Base-by-base conservation (phyloP, 805 yeast species). In the Ogataea minuta region DNA sequence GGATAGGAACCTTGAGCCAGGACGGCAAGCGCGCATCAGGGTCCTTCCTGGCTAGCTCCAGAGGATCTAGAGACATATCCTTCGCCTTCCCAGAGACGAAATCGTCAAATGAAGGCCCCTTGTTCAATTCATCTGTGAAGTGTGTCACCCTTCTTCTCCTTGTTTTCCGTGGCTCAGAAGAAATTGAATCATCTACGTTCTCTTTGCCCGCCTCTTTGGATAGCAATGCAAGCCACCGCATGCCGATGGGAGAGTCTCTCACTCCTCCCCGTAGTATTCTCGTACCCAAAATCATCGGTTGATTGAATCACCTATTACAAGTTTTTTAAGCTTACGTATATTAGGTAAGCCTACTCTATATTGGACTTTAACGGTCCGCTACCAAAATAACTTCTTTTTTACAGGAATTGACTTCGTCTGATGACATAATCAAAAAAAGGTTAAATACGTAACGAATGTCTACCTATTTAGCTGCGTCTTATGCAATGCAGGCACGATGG, bases 1-100 rank as follows among this genome's bases (percentile, higher is more conserved):
- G 99, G 46, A 93, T 91, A 2, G 95, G 95, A 2, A 90, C 95
- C 60, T 87, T 89, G 38, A 93, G 71, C 99, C 99, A 93, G 32
- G 77, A 68, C 3, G 99, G 99, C 41, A 93, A 68, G 52, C 95
- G 74, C 26, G 79, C 79, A 26, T 77, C 71, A 4, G 83, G 79
- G 45, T 80, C 86, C 34, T 71, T 73, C 55, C 89, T 70, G 0
- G 89, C 88, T 17, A 72, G 71, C 48, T 80, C 88, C 24, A 90
- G 71, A 2, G 96, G 96, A 66, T 90, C 97, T 8, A 77, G 53
- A 2, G 71, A 51, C 66, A 71, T 63, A 28, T 77, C 74, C 2
- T 84, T 76, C 1, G 96, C 97, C 43, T 79, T 77, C 4, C 96
- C 96, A 41, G 73, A 70, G 15, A 93, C 66, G 54, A 93, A 93